These are phyloP conservation scores for Exophiala alcalophila DNA, from an alignment of 2,329 filamentous ascomycete species.

Conservation along the genomic window DNA sequence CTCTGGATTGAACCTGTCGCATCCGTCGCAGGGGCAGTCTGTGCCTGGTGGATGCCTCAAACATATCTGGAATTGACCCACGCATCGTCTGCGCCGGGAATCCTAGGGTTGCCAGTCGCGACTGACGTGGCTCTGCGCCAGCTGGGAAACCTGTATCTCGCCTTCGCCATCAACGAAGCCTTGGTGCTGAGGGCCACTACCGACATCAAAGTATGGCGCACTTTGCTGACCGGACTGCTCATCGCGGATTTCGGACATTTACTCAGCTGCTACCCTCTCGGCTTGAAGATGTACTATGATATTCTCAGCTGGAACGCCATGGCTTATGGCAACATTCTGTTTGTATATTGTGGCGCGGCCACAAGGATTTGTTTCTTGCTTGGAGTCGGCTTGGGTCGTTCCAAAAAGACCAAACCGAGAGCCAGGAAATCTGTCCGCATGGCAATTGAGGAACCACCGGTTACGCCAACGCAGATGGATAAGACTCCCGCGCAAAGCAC, in stretches of 20 bases:
- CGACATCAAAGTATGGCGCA: constrained; percentile 67
- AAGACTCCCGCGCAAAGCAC: constrained; percentile 26
- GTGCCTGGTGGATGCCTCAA: constrained; percentile 50
- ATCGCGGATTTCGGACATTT: constrained; percentile 76
- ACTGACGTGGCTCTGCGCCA: constrained; percentile 69
- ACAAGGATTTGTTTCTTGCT: constrained; percentile 59
- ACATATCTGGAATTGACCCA: constrained; percentile 65
- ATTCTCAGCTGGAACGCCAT: constrained; percentile 63
- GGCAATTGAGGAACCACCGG: constrained; percentile 12
- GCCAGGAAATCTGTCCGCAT: constrained; percentile 20
- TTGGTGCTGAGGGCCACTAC: constrained; percentile 67
- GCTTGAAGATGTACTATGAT: constrained; percentile 62
- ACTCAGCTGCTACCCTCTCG: constrained; percentile 61
- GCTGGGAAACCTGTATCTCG: constrained; percentile 73
- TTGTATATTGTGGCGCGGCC: constrained; percentile 64
- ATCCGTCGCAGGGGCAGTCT: constrained; percentile 53
- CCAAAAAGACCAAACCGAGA: constrained; percentile 19
- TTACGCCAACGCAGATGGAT: constrained; percentile 22
- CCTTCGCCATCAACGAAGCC: constrained; percentile 75
- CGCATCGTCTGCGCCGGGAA: constrained; percentile 48
- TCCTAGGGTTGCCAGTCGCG: constrained; percentile 51
- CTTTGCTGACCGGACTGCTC: constrained; percentile 64
- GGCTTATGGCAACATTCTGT: constrained; percentile 66
- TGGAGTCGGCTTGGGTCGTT: constrained; percentile 48
- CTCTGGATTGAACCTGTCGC: constrained; percentile 65